Evolutionary conservation across 441 rosid species (phyloP).

Genomic region (Hura crepitans): DNA sequence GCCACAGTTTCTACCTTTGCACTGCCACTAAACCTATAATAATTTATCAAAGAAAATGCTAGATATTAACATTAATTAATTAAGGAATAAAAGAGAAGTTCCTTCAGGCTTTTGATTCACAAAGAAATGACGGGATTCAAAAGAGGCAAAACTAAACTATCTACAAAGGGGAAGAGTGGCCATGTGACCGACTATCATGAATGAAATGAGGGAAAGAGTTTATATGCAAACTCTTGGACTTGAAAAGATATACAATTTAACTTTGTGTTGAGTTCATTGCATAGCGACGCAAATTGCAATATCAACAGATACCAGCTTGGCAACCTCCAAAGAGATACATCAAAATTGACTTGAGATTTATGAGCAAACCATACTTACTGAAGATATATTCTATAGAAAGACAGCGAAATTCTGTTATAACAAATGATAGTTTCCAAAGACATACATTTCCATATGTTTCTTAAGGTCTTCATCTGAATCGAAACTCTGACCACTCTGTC

Average conservation of each 20-base stretch:
- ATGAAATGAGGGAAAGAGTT: too few species aligned
- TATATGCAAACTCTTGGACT: too few species aligned
- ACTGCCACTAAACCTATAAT: slow-evolving; percentile 2
- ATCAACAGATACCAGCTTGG: neutral
- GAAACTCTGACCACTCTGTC: neutral
- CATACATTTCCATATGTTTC: neutral
- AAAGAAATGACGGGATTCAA: neutral
- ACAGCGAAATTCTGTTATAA: neutral
- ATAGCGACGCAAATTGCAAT: neutral
- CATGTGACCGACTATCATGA: too few species aligned
- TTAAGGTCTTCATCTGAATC: neutral
- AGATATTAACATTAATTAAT: neutral
- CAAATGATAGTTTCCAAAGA: neutral
- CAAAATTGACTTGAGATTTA: neutral
- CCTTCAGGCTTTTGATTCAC: neutral
- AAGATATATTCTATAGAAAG: neutral
- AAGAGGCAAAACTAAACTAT: too few species aligned
- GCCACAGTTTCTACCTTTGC: neutral
- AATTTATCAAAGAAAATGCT: slow-evolving; percentile 1
- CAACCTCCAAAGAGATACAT: neutral
- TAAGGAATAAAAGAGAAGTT: neutral
- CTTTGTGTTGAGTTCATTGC: neutral
- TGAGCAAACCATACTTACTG: neutral
- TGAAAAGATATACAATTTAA: neutral
- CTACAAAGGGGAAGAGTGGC: too few species aligned